A percentile compares a stretch with the other conserved stretches of the same genome.
These are phyloP conservation scores for Vigna nakashimae DNA, from an alignment of 306 rosid genomes.

Conservation along the genomic window DNA sequence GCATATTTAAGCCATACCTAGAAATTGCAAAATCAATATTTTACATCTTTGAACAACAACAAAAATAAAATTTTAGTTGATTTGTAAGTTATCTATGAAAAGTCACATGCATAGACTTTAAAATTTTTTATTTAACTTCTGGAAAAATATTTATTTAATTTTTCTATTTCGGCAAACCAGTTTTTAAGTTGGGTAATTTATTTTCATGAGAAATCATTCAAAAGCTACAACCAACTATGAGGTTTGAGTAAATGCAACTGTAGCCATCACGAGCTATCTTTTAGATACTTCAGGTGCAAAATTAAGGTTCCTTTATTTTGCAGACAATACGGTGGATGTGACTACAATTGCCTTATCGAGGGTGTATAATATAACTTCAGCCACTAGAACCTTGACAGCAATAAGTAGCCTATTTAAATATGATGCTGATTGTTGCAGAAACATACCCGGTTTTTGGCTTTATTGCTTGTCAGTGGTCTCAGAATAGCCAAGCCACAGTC, in stretches of 20 bases:
- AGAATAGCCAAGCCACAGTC: constrained; percentile 79
- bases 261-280: not conserved
- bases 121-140: no score
- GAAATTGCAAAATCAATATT: not conserved
- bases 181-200: not conserved
- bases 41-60: no score
- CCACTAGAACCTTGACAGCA: not conserved
- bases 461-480: constrained; percentile 71
- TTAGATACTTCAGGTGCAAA: no score
- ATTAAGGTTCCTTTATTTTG: no score
- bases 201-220: not conserved
- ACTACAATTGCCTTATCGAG: no score
- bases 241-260: not conserved
- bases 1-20: not conserved
- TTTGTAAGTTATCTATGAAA: no score
- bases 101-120: no score
- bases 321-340: no score
- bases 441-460: constrained; percentile 61
- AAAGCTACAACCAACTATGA: constrained; percentile 16
- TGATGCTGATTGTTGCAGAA: constrained; percentile 20
- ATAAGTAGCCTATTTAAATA: constrained; percentile 1
- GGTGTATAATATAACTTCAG: no score
- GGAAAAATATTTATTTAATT: no score
- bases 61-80: no score
- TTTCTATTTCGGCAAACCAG: no score